Percentiles rank a stretch among this genome's conserved stretches.
These are phyloP conservation scores for Auriculariales sp. DNA, from an alignment of 768 basidiomycete species.

Conservation along the genomic window DNA sequence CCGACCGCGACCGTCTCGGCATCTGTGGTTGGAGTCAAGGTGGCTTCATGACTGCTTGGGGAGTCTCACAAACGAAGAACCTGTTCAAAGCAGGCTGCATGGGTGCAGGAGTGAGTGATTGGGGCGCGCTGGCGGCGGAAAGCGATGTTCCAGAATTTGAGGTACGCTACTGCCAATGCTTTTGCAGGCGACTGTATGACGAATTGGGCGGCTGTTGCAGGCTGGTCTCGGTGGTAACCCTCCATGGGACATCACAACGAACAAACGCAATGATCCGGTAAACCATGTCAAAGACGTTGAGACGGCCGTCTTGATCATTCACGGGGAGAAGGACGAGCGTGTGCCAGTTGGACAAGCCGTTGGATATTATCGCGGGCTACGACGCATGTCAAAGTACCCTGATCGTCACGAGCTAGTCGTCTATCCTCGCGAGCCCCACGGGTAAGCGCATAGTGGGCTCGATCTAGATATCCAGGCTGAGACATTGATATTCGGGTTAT, in stretches of 20 bases:
- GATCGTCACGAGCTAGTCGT: conserved; percentile 5
- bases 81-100: conserved; percentile 6
- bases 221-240: conserved; percentile 6
- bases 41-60: conserved; percentile 8
- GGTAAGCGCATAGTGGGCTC: not conserved
- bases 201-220: too few relatives aligned
- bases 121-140: conserved; percentile 5
- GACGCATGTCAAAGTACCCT: conserved; percentile 5
- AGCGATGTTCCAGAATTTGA: conserved; percentile 5
- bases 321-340: conserved; percentile 6
- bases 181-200: too few relatives aligned
- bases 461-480: not conserved
- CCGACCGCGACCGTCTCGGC: conserved; percentile 4
- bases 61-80: conserved; percentile 7
- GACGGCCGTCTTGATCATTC: conserved; percentile 8
- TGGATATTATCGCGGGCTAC: conserved; percentile 6
- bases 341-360: conserved; percentile 7
- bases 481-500: too few relatives aligned
- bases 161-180: conserved; percentile 3
- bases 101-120: conserved; percentile 6
- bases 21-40: conserved; percentile 9
- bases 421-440: conserved; percentile 8
- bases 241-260: not conserved
- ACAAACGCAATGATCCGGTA: conserved; percentile 4
- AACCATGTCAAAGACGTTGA: conserved; percentile 6